Evolutionary conservation across 2,329 filamentous ascomycete species (phyloP), one percentile per base, ranked within the genome.

Genomic region (Chaetomium sp.): DNA sequence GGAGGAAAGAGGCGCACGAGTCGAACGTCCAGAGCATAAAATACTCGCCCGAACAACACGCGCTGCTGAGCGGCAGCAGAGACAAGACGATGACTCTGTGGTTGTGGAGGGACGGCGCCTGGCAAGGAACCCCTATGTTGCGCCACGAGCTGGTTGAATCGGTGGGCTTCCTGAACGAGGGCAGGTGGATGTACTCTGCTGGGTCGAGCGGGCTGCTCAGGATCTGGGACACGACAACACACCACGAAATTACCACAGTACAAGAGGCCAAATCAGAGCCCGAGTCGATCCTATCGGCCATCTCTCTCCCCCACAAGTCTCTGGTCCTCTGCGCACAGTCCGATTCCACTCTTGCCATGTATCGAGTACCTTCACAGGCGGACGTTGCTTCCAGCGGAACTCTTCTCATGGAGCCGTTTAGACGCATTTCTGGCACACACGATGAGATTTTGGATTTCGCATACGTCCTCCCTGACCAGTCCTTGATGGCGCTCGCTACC

Each of bases 371-470:
- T 57, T 85, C 70, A 62, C 75, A 68, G 54, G 77, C 78, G 65
- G 73, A 75, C 12, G 68, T 78, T 45, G 60, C 76, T 45, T 63
- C 57, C 13, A 38, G 45, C 1, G 57, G 55, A n/a, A 54, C 47
- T 5, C 47, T 68, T 13, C 60, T 65, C 70, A 82, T 74, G 72
- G 80, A 77, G 74, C 90, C 78, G 0, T 83, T 91, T 53, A 87
- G 91, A 70, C 87, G 92, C 53, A 96, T 99, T 70, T 97, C 94
- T 4, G 96, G 95, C 60, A 97, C 95, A 7, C 93, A 98, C 76
- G 96, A 99, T 75, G 95, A 99, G 76, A 93, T 99, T 60, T 97
- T 99, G 70, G 96, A 99, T 74, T 80, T 99, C 38, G 91, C 90
- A 33, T 97, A 95, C 72, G 82, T 98, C 62, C 87, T 95, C 1